Conservation (phyloP, 352 stramenopile genomes). For the Globisporangium abappressorium region DNA sequence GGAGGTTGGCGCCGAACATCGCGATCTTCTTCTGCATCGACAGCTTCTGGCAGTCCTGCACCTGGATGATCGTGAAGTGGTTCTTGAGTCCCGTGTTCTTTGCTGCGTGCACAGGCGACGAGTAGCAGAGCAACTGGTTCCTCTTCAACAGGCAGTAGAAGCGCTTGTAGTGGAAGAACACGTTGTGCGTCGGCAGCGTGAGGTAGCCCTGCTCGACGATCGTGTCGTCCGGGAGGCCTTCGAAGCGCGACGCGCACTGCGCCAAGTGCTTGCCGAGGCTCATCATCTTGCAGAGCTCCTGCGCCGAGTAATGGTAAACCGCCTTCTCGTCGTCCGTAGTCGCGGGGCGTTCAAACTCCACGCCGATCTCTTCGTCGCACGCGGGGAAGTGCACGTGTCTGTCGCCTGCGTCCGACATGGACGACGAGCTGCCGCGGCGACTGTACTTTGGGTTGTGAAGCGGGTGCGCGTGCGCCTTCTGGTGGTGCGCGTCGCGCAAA, state of each 20-base stretch:
- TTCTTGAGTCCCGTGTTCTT: constrained; percentile 43
- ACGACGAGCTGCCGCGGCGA: constrained; percentile 6
- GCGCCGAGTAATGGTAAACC: constrained; percentile 46
- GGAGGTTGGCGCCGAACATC: constrained; percentile 52
- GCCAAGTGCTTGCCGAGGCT: constrained; percentile 43
- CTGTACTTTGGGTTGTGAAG: neutral
- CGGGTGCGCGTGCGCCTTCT: constrained; percentile 1
- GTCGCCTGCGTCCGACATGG: constrained; percentile 13
- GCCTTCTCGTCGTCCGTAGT: constrained; percentile 53
- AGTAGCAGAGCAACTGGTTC: constrained; percentile 43
- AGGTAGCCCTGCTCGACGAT: constrained; percentile 71
- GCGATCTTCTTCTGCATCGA: constrained; percentile 61
- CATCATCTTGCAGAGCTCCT: constrained; percentile 60
- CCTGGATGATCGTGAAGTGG: constrained; percentile 49
- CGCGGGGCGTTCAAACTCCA: constrained; percentile 36
- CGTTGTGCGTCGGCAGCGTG: constrained; percentile 39
- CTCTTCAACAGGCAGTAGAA: constrained; percentile 68
- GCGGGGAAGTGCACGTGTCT: constrained; percentile 52
- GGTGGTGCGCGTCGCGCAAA: constrained; percentile 28
- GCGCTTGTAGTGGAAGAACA: constrained; percentile 59
- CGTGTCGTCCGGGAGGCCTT: constrained; percentile 47
- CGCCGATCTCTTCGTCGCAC: constrained; percentile 24
- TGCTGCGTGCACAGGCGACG: constrained; percentile 45
- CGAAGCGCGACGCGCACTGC: constrained; percentile 45
- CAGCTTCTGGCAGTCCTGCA: constrained; percentile 56